Evolutionary conservation across 352 stramenopile species (phyloP).

Genomic region (Peronospora farinosa): DNA sequence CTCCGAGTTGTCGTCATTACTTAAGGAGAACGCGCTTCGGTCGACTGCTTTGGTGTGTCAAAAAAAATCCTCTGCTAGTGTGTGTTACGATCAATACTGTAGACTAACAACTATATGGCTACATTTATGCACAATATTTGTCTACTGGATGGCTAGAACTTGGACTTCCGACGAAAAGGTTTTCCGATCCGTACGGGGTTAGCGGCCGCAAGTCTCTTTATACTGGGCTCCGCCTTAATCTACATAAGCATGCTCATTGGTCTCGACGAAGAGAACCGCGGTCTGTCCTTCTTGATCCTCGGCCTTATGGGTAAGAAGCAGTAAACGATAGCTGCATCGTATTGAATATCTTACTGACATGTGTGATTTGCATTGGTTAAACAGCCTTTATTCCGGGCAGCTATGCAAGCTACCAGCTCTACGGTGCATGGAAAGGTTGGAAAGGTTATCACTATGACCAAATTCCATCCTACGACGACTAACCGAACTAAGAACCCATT

Average conservation of each 20-base stretch:
- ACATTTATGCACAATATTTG: too few relatives aligned
- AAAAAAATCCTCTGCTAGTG: background rate
- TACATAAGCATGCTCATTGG: constrained; percentile 71
- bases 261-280: constrained; percentile 63
- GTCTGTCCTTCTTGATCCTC: constrained; percentile 72
- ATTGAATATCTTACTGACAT: background rate
- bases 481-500: too few relatives aligned
- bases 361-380: background rate
- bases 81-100: background rate
- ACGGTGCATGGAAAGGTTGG: constrained; percentile 78
- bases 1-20: constrained; percentile 30
- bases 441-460: constrained; percentile 82
- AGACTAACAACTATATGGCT: background rate
- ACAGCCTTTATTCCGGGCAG: constrained; percentile 78
- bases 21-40: constrained; percentile 29
- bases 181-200: constrained; percentile 76
- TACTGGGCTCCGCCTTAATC: constrained; percentile 64
- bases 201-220: constrained; percentile 63
- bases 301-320: constrained; percentile 57
- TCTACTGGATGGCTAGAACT: constrained; percentile 12
- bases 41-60: constrained; percentile 26
- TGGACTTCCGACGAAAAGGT: constrained; percentile 38
- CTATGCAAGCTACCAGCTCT: constrained; percentile 75
- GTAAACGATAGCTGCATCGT: background rate
- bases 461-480: constrained; percentile 82